Evolutionary conservation across 2,329 filamentous ascomycete species (phyloP), one percentile per base, ranked within the genome.

Genomic region (Paecilomyces sp.): DNA sequence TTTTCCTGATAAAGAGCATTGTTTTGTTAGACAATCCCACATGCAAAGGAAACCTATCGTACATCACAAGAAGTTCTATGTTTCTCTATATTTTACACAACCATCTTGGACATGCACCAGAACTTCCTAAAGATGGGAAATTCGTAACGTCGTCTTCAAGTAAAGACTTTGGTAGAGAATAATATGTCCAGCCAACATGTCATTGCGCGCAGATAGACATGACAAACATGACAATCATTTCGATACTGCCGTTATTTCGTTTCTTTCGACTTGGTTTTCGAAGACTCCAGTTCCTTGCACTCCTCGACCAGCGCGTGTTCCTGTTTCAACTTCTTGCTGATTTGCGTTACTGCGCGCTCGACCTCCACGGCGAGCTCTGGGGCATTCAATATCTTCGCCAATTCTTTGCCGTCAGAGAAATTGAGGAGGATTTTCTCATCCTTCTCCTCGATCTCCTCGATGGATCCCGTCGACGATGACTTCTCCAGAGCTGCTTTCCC

Each of bases 321-420:
- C 8, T 66, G 60, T 41, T 69, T 60, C 8, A 79, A 65, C 47
- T 75, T 70, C 58, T 75, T 71, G 34, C 73, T 81, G 2, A 92
- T 87, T 73, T 93, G 90, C 80, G 86, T 86, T 60, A 91, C 85
- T 4, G 90, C 90, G 52, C 90, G 79, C 68, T 92, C 89, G 0
- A 92, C 80, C 71, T 92, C 90, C 15, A 87, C 78, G 58, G 86
- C 85, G 28, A 93, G 79, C 59, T 89, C 87, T 0, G 89, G 89
- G 41, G 91, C 81, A 5, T 87, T 79, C 30, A 92, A 75, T 6
- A 81, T 82, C 58, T 86, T 77, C 22, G 85, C 85, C 59, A 90
- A 80, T 59, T 80, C 76, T 63, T 80, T 81, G 2, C 85, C 83
- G 65, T 86, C 81, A 15, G 72, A 71, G 62, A 71, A 73, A 51